Evolutionary conservation across 305 asterid genomes (phyloP).

Genomic region (Plantago lanceolata): DNA sequence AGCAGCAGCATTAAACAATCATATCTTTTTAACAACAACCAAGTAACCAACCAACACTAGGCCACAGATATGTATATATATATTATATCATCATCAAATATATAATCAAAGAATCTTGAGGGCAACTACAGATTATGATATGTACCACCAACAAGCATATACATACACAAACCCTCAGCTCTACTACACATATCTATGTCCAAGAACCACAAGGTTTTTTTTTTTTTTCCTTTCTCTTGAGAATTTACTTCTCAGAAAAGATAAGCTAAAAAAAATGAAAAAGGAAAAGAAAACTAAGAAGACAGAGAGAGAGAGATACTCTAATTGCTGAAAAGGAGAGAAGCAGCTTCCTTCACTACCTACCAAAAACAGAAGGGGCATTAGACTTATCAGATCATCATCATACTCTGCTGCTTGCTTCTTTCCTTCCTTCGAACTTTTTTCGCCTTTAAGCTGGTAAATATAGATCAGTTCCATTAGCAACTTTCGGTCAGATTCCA

Average conservation of each 20-base stretch:
- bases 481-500: conserved; percentile 21
- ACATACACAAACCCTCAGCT: conserved; percentile 36
- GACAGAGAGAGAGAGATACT: no score
- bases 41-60: conserved; percentile 27
- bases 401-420: conserved; percentile 1
- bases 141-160: conserved; percentile 33
- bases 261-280: not conserved
- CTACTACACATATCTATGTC: conserved; percentile 40
- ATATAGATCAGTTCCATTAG: conserved; percentile 21
- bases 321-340: not conserved
- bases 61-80: conserved; percentile 14
- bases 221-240: not conserved
- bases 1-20: conserved; percentile 17
- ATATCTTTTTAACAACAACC: conserved; percentile 10
- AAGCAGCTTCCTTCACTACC: conserved; percentile 5
- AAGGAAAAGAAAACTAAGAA: not conserved
- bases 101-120: conserved; percentile 15
- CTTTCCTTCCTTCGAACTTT: conserved; percentile 24
- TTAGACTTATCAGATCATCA: not conserved
- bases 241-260: not conserved
- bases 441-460: conserved; percentile 26
- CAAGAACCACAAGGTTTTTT: conserved; percentile 27
- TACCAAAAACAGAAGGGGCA: conserved; percentile 19
- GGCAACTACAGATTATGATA: conserved; percentile 37
- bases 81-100: no score